A percentile compares a stretch with the other conserved stretches of the same genome.
phyloP scores from a whole-genome alignment of 2,329 filamentous ascomycete species.

The Chaetomiaceae sp. region DNA sequence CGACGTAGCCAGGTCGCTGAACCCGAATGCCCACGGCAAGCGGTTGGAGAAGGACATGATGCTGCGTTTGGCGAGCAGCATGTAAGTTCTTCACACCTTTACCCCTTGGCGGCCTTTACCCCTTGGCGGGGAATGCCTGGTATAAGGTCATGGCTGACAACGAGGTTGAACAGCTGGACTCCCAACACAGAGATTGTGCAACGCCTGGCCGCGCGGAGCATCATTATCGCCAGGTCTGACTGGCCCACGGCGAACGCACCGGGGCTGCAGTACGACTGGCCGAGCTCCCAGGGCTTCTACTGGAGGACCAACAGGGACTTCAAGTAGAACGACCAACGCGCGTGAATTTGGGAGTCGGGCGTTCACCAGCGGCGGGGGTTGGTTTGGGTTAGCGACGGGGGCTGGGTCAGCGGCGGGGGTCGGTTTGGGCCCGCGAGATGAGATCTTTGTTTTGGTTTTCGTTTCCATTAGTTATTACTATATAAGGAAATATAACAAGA shows the following conservation, averaged over 20 bases:
- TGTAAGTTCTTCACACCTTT: too few species aligned
- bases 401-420: too few species aligned
- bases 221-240: neutral
- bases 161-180: neutral
- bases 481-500: too few species aligned
- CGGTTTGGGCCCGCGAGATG: too few species aligned
- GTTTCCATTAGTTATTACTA: too few species aligned
- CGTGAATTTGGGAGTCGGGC: too few species aligned
- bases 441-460: too few species aligned
- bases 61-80: neutral
- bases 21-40: neutral
- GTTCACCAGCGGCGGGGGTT: too few species aligned
- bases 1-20: neutral
- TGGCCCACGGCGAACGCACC: neutral
- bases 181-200: neutral
- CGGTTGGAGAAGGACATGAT: neutral
- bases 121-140: too few species aligned
- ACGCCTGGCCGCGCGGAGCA: neutral
- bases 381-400: too few species aligned
- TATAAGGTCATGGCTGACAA: neutral
- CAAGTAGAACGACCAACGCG: too few species aligned
- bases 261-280: neutral
- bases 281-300: neutral
- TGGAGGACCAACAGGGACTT: neutral
- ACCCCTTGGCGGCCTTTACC: too few species aligned